Base-by-base conservation (phyloP, 495 filamentous ascomycete species). In the Penicillium cataractarum region DNA sequence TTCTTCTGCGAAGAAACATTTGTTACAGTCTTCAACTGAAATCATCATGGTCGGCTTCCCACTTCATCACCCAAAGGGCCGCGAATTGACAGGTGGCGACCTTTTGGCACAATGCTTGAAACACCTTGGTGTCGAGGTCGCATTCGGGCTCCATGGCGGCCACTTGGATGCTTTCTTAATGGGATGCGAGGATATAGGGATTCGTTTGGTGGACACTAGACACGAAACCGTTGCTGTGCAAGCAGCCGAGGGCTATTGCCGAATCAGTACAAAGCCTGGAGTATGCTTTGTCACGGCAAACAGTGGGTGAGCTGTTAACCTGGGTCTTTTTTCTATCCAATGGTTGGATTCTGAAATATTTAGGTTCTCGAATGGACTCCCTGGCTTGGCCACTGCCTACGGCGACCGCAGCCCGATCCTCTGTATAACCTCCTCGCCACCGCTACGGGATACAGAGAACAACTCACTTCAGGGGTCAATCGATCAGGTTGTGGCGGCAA, bases 271-370 rank as follows among this genome's bases (percentile, higher is more conserved):
- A 12, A 71, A 69, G 33, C 60, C 71, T 4, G 72, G 62, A 9
- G 72, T 74, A 1, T 67, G 65, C 29, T 74, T 74, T 49, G 72
- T 74, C 4, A 74, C 72, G 10, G 70, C 70, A 0, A 72, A 74
- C 35, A 72, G 72, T 31, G 72, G 72, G 71, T 74, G 40, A 21
- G 46, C 64, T 49, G 9, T 10, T 2, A 1, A 13, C 19, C 29
- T 39, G 4, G 19, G 1, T 15, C 5, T 7, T n/a, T 6, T n/a
- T 12, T 22, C 15, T 22, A 27, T 35, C 17, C 1, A 13, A 37
- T 35, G 3, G n/a, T 10, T 32, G 26, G 9, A 37, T 6, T 40
- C 44, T 33, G 29, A 53, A 24, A 27, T 9, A 55, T 52, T 4
- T 44, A 74, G 69, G 2, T 74, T 72, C 32, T 72, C 69, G n/a